Evolutionary conservation across 2,329 filamentous ascomycete species (phyloP).

Genomic region (Colletotrichum tofieldiae): DNA sequence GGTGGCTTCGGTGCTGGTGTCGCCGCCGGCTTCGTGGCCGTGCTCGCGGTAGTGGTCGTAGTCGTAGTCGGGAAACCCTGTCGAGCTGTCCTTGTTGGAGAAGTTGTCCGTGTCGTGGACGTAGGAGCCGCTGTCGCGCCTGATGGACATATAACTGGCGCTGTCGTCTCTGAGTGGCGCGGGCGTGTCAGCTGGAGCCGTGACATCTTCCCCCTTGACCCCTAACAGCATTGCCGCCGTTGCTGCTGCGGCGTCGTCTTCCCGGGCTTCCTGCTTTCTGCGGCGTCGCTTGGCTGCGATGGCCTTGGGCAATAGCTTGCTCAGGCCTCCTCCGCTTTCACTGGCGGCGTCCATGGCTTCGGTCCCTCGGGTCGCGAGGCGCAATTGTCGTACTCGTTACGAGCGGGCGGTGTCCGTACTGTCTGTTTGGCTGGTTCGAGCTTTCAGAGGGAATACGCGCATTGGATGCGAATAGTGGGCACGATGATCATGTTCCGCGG

Average conservation of each 20-base stretch:
- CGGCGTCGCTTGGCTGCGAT: constrained; percentile 65
- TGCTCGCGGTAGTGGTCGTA: constrained; percentile 15
- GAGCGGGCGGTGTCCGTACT: neutral
- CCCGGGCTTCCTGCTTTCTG: constrained; percentile 61
- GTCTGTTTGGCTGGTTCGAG: constrained; percentile 24
- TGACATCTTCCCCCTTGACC: constrained; percentile 39
- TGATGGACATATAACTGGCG: constrained; percentile 54
- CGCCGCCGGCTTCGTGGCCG: constrained; percentile 12
- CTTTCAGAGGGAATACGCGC: constrained; percentile 33
- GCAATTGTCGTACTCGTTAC: constrained; percentile 32
- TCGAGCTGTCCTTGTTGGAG: constrained; percentile 30
- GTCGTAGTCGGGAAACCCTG: constrained; percentile 36
- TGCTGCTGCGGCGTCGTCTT: constrained; percentile 48
- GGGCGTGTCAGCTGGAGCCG: constrained; percentile 30
- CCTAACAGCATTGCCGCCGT: constrained; percentile 44
- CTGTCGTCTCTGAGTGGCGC: constrained; percentile 47
- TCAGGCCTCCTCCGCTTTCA: constrained; percentile 49
- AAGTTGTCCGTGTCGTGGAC: constrained; percentile 49
- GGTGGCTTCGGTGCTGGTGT: constrained; percentile 26
- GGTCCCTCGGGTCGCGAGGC: constrained; percentile 6
- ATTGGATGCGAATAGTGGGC: constrained; percentile 35
- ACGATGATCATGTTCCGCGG: constrained; percentile 26
- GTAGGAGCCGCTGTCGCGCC: constrained; percentile 55
- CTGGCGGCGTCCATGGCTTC: constrained; percentile 25
- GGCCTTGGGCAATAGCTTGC: constrained; percentile 69